These are phyloP conservation scores for Neurospora crassa DNA, from an alignment of 2,329 filamentous ascomycete genomes.

Conservation along the genomic window DNA sequence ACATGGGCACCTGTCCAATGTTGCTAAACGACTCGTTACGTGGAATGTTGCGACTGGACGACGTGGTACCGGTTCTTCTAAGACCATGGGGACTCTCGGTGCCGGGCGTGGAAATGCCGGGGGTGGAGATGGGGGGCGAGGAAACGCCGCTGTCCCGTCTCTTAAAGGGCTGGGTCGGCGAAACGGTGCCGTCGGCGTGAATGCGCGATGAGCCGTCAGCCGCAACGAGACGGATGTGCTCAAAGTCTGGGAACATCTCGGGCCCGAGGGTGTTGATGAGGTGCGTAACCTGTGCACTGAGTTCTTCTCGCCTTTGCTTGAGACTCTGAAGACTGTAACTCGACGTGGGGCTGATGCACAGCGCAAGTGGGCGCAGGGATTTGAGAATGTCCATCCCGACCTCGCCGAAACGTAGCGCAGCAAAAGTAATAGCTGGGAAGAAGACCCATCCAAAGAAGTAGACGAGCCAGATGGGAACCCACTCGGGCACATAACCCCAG, in stretches of 20 bases:
- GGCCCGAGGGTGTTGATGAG: slow-evolving; percentile 93
- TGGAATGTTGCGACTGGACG: slow-evolving; percentile 49
- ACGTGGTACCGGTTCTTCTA: slow-evolving; percentile 39
- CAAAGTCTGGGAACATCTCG: slow-evolving; percentile 95
- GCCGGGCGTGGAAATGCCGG: slow-evolving; percentile 29
- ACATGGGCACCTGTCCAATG: slow-evolving; percentile 78
- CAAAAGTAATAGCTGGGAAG: slow-evolving; percentile 85
- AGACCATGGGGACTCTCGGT: not conserved
- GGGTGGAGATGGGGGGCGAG: slow-evolving; percentile 21
- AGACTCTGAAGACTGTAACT: slow-evolving; percentile 77
- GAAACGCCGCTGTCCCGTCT: slow-evolving; percentile 42
- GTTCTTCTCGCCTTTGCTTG: slow-evolving; percentile 58
- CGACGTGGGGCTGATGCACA: slow-evolving; percentile 76
- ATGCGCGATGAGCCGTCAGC: slow-evolving; percentile 19
- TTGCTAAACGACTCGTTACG: slow-evolving; percentile 93
- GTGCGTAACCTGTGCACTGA: slow-evolving; percentile 76
- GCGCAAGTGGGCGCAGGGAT: slow-evolving; percentile 76
- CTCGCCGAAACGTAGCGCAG: slow-evolving; percentile 87
- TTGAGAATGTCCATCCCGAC: slow-evolving; percentile 99
- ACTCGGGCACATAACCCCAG: slow-evolving; percentile 70
- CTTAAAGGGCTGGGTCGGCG: slow-evolving; percentile 17
- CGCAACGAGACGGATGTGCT: slow-evolving; percentile 58
- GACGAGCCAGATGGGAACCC: slow-evolving; percentile 70
- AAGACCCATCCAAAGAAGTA: slow-evolving; percentile 66
- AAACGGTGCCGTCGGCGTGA: slow-evolving; percentile 4